These are phyloP conservation scores for Jamesozyma spencerorum DNA, from an alignment of 805 yeast species.

Conservation along the genomic window DNA sequence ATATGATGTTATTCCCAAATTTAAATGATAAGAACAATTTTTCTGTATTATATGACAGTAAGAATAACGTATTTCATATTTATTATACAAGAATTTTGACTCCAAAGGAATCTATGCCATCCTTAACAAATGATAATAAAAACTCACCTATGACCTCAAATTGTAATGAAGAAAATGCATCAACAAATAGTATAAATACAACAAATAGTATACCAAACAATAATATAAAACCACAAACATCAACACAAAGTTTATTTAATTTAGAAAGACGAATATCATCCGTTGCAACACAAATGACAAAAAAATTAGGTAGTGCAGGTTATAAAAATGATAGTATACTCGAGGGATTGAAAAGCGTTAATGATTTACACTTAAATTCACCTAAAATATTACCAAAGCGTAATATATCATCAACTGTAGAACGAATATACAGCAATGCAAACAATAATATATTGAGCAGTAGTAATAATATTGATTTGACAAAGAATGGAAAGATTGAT, in stretches of 20 bases:
- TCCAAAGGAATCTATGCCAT: not conserved
- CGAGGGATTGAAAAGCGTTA: slow-evolving; percentile 1
- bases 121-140: not conserved
- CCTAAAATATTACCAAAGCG: slow-evolving; percentile 10
- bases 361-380: not conserved
- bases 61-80: slow-evolving; percentile 13
- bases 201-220: not conserved
- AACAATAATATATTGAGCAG: not conserved
- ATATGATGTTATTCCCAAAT: slow-evolving; percentile 22
- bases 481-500: not conserved
- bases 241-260: no score
- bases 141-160: slow-evolving; percentile 1
- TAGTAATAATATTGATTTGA: not conserved
- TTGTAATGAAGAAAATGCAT: not conserved
- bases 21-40: slow-evolving; percentile 21
- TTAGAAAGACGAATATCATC: no score
- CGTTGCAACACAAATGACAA: no score
- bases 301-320: not conserved
- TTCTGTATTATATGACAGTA: slow-evolving; percentile 18
- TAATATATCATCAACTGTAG: slow-evolving; percentile 25
- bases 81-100: slow-evolving; percentile 19
- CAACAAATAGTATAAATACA: slow-evolving; percentile 1
- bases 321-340: not conserved
- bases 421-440: slow-evolving; percentile 9
- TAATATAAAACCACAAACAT: no score